Conservation (phyloP, 78 protist species). For the Guillardia theta region DNA sequence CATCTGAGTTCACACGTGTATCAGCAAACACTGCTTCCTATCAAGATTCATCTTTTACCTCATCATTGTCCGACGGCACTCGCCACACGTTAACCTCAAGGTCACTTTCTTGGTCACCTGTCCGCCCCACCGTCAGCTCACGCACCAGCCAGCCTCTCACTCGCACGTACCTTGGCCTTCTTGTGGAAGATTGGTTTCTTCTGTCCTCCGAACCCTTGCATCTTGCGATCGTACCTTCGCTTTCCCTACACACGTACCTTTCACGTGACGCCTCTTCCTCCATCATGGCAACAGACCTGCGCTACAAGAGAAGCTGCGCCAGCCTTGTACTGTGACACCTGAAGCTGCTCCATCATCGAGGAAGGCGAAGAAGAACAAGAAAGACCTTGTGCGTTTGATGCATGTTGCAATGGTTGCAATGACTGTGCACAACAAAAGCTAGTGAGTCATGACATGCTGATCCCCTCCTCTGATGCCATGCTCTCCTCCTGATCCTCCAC, state of each 20-base stretch:
- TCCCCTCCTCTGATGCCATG: too few species aligned
- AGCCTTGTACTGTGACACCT: constrained; percentile 96
- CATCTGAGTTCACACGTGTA: too few species aligned
- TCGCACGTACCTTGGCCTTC: constrained; percentile 83
- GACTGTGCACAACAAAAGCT: too few species aligned
- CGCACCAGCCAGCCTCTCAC: too few species aligned
- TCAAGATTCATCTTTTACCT: too few species aligned
- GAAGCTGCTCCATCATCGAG: too few species aligned
- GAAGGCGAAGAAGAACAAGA: neutral
- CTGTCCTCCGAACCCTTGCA: constrained; percentile 99
- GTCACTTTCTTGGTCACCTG: neutral
- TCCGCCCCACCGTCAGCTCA: neutral
- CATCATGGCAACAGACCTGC: too few species aligned
- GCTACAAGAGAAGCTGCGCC: constrained; percentile 95
- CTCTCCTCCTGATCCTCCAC: too few species aligned
- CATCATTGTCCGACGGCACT: neutral
- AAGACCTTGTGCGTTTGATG: constrained; percentile 64
- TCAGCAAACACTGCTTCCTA: too few species aligned
- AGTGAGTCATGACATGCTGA: too few species aligned
- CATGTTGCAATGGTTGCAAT: constrained; percentile 94
- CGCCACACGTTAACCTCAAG: neutral
- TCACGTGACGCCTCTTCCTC: too few species aligned
- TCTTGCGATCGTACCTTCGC: constrained; percentile 98
- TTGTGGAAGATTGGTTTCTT: constrained; percentile 98
- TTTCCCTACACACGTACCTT: too few species aligned